Base-by-base conservation (phyloP, 768 basidiomycete genomes). In the Hygrophorus pudorinus region DNA sequence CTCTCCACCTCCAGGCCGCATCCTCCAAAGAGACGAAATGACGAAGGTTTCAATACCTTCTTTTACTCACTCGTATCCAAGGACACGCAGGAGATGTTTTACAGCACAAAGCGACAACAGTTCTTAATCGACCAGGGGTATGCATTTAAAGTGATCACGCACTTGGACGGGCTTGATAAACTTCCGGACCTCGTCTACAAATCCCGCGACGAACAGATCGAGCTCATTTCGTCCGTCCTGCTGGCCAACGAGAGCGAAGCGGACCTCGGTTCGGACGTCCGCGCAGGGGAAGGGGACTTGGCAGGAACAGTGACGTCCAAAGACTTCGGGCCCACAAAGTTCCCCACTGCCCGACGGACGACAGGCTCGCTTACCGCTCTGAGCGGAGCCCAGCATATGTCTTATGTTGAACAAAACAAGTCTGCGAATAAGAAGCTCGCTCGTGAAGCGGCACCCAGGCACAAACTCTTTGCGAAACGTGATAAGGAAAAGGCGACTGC, bases 61-160 rank as follows among this genome's bases (percentile, higher is more conserved):
- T 99, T 99, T 66, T 99, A 99, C 62, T 97, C 96, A 27, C 79
- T 99, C 5, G 96, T 99, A 28, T 97, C 93, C 18, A 96, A 96
- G 63, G 94, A 97, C 65, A 99, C 94, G 3, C 91, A 96, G 57
- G 96, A 98, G 65, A 98, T 98, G 91, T 99, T 83, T 65, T 99
- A 97, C 72, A 93, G 89, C 60, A 94, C 96, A 2, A 99, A 99
- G 65, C 81, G 96, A 12, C 96, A 98, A 58, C 92, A 97, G 57
- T 99, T 99, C 67, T 68, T 99, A 53, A 94, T 99, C 56, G 96
- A 99, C 59, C 93, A 97, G 65, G 94, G 96, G 2, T 99, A 99
- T 65, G 87, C 94, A 5, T 99, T 99, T 78, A 98, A 98, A 65
- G 94, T 99, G 42, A 98, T 99, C 64, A 98, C 96, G 2, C 88